Base-by-base conservation (phyloP, 768 basidiomycete species). In the Leccinum broughii region DNA sequence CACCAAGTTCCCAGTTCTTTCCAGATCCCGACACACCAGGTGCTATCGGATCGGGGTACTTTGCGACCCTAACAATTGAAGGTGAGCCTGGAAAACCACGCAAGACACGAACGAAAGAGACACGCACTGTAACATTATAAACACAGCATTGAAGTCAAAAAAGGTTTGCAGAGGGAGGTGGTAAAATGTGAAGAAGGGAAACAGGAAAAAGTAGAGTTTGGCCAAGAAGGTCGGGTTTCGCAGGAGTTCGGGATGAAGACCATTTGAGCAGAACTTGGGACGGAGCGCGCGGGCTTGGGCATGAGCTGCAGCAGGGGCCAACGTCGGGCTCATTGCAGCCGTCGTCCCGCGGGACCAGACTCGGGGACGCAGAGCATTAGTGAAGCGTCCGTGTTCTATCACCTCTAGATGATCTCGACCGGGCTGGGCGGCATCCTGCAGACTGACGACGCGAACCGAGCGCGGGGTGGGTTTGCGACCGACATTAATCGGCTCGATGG, bases 81-180 rank as follows among this genome's bases (percentile, higher is more conserved):
- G 44, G 57, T 70, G n/a, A 70, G 63, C 44, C 9, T 11, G 22
- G 9, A 24, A 54, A 65, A 37, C 17, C 49, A 59, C 9, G 41
- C 15, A 37, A 24, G 41, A 24, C 35, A 48, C 37, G 37, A 50
- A 54, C 39, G 58, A 56, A 50, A 41, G 44, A 44, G 41, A 58
- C 14, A 87, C 93, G 77, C 69, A 94, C 92, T 93, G 86, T 46
- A 93, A 70, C 66, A 95, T 72, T 65, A 93, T 86, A 76, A 86
- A 95, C 64, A 89, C 86, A 66, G 88, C 86, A 72, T 95, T 94
- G 73, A 94, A 93, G 70, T 96, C 94, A 72, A 95, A 87, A 70
- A 89, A 95, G 1, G 88, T 86, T 72, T 94, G 92, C 9, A 91
- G 71, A 26, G 85, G 85, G 44, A 92, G 75, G 69, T 92, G 88